Conservation (phyloP, 169 alveolate species). For the Perkinsus olseni region DNA sequence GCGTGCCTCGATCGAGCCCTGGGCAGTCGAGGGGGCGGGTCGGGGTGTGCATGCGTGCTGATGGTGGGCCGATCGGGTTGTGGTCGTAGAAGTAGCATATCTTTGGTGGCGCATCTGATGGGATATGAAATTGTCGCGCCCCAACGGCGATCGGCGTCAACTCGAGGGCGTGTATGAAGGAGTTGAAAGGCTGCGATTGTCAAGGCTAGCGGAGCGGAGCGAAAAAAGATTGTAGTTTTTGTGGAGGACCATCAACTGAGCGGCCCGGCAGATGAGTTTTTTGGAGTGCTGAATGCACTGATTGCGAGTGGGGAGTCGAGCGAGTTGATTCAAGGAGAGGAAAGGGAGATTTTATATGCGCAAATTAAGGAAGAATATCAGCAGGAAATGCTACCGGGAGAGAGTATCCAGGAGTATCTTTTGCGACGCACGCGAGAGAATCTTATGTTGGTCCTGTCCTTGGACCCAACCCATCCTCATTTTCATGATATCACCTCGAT, state of each 20-base stretch:
- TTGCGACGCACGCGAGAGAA: slow-evolving; percentile 60
- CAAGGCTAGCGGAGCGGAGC: slow-evolving; percentile 52
- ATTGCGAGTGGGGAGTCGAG: slow-evolving; percentile 83
- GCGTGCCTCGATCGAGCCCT: slow-evolving; percentile 64
- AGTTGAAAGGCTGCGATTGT: slow-evolving; percentile 54
- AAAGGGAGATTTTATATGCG: slow-evolving; percentile 66
- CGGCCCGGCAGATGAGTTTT: slow-evolving; percentile 48
- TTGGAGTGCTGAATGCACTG: slow-evolving; percentile 66
- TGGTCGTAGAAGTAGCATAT: slow-evolving; percentile 63
- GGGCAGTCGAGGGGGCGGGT: slow-evolving; percentile 35
- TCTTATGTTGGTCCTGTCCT: slow-evolving; percentile 57
- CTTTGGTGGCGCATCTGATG: slow-evolving; percentile 61
- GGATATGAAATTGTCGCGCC: slow-evolving; percentile 58
- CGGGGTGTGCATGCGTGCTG: slow-evolving; percentile 50
- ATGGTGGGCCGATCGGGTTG: slow-evolving; percentile 78
- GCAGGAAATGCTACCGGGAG: slow-evolving; percentile 21
- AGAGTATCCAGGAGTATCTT: slow-evolving; percentile 56
- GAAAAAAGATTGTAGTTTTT: slow-evolving; percentile 57
- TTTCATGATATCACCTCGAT: slow-evolving; percentile 56
- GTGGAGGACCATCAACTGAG: slow-evolving; percentile 73
- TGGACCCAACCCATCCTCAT: slow-evolving; percentile 69
- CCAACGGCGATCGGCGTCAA: slow-evolving; percentile 67
- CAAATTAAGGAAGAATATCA: slow-evolving; percentile 57
- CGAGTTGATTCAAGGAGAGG: slow-evolving; percentile 73
- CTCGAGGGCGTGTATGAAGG: slow-evolving; percentile 49